Evolutionary conservation across 2,329 filamentous ascomycete species (phyloP), one percentile per base, ranked within the genome.

Genomic region (Beauveria sp.): DNA sequence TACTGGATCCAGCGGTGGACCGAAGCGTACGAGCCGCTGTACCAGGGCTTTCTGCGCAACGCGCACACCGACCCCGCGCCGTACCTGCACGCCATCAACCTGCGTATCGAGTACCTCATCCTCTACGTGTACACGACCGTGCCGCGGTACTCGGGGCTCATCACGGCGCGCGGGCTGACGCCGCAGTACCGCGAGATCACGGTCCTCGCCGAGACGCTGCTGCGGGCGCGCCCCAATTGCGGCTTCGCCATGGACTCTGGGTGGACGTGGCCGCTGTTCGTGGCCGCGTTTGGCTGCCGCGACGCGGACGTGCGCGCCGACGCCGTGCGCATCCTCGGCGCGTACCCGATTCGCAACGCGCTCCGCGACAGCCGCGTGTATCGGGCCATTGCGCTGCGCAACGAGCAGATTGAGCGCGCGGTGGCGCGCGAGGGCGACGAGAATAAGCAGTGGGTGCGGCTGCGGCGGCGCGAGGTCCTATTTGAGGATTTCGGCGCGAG

Each of bases 181-280:
- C 74, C 76, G 0, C 70, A 75, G 43, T 78, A 79, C 63, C 71
- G 67, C 16, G 77, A 79, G 64, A 72, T 79, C 22, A 76, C 72
- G 37, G 62, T 63, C 1, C 70, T 77, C 6, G 70, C 72, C 6
- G 74, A 75, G 59, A 71, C 69, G 2, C 62, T 79, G 3, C 71
- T 79, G 26, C 64, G 65, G 28, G 67, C 69, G 12, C 70, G 72
- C 14, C 72, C 68, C 12, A 75, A 66, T 61, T 74, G 73, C n/a
- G 70, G 70, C 55, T 79, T 79, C 62, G 72, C 77, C 1, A 76
- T 79, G 74, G 77, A 79, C 61, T 73, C 75, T 2, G 77, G 77
- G 0, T 77, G 75, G 66, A 77, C 76, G 7, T 77, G 77, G 75
- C 75, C 76, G 0, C 67, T 80, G 4, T 76, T 77, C 26, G 65